Evolutionary conservation across 2,329 filamentous ascomycete species (phyloP).

Genomic region (Talaromyces albobiverticillius): DNA sequence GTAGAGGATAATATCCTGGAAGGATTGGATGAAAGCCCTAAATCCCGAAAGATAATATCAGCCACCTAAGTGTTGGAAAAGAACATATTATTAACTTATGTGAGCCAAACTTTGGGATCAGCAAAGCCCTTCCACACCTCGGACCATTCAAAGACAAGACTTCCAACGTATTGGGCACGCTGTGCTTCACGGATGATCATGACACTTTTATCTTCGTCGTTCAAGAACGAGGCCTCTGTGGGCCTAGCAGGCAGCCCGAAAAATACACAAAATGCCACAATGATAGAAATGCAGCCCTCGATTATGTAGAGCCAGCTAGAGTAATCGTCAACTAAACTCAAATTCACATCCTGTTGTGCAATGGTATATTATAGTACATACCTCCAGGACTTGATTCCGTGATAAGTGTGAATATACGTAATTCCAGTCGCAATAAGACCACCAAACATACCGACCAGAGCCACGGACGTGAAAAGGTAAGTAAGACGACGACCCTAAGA

Average conservation of each 20-base stretch:
- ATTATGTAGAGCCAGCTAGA: conserved; percentile 48
- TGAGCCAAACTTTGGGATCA: conserved; percentile 52
- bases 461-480: background rate
- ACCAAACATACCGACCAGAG: conserved; percentile 38
- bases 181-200: conserved; percentile 49
- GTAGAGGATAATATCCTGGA: conserved; percentile 52
- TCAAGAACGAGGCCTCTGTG: conserved; percentile 48
- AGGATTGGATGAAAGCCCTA: conserved; percentile 50
- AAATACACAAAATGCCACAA: conserved; percentile 44
- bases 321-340: conserved; percentile 34
- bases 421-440: conserved; percentile 37
- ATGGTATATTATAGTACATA: too few species aligned
- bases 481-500: background rate
- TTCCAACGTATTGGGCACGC: conserved; percentile 49
- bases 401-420: conserved; percentile 45
- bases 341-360: too few species aligned
- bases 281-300: conserved; percentile 46
- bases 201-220: conserved; percentile 47
- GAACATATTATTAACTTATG: background rate
- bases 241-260: conserved; percentile 49
- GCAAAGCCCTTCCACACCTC: conserved; percentile 47
- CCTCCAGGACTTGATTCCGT: conserved; percentile 46
- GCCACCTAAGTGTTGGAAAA: background rate
- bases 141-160: conserved; percentile 49
- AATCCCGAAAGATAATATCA: too few species aligned